Evolutionary conservation across 2,329 filamentous ascomycete genomes (phyloP), one percentile per base, ranked within the genome.

Genomic region (Alternaria gaisen): DNA sequence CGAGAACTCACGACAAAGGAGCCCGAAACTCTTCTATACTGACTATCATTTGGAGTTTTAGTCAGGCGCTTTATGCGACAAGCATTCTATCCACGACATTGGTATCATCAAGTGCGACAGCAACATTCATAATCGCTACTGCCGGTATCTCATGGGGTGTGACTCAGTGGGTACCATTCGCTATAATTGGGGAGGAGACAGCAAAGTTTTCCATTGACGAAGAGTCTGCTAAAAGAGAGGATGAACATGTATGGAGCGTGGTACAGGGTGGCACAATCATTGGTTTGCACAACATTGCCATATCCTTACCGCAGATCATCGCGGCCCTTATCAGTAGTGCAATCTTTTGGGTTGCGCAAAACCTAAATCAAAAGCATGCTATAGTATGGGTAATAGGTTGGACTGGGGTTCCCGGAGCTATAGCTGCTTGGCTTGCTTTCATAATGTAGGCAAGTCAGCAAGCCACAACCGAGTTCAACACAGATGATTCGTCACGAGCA

Each of bases 1-100:
- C 9, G 8, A 12, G 5, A 12, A 12, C 3, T 1, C 10, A 22
- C 10, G 5, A 12, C 0, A 18, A 22, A 22, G 20, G 20, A 0
- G 5, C 0, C 4, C 38, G 12, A 0, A 5, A 5, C 18, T 41
- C 18, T 22, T 41, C 38, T 10, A 9, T 5, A 4, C 18, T 41
- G 0, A 6, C 18, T 10, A 22, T 14, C 10, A 41, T 41, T 0
- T 41, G 38, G 38, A 22, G 38, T 3, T 41, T 14, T 6, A 18
- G 38, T 20, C 38, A 41, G 18, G 18, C 12, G 18, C 18, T 41
- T 12, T 41, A 41, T 41, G 38, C 11, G 18, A 12, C 12, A 10
- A 41, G 38, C 18, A 11, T 22, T 41, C 18, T 41, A 1, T 41
- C 18, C 9, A 41, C 38, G 18, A 41, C 18, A 6, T 12, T 41